Percentiles rank a stretch among this genome's conserved stretches.
phyloP scores from a whole-genome alignment of 1,139 yeast genomes.

The Protomyces lactucae-debilis region DNA sequence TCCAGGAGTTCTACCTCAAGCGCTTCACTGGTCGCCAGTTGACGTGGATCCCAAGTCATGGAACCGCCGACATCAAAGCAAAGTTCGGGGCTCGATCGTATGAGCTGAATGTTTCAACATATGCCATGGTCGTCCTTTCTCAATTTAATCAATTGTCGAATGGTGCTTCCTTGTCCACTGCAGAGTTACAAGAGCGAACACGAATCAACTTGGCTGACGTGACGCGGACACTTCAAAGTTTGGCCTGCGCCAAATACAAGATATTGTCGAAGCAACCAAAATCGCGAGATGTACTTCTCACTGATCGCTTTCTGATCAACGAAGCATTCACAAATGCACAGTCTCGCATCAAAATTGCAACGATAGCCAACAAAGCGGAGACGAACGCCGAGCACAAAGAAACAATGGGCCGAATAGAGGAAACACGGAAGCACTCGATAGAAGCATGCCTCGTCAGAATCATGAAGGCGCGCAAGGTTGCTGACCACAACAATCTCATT shows the following conservation, averaged over 20 bases:
- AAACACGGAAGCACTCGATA: slow-evolving; percentile 54
- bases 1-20: slow-evolving; percentile 52
- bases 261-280: slow-evolving; percentile 67
- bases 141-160: slow-evolving; percentile 59
- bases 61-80: slow-evolving; percentile 47
- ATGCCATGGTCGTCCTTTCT: slow-evolving; percentile 70
- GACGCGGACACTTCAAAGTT: slow-evolving; percentile 71
- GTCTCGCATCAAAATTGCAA: slow-evolving; percentile 68
- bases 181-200: slow-evolving; percentile 62
- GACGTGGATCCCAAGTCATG: slow-evolving; percentile 80
- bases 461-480: slow-evolving; percentile 67
- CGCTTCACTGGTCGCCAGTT: slow-evolving; percentile 69
- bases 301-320: slow-evolving; percentile 67
- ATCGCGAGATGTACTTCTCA: slow-evolving; percentile 56
- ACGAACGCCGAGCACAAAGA: slow-evolving; percentile 44
- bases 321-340: slow-evolving; percentile 66
- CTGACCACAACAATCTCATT: slow-evolving; percentile 61
- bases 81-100: slow-evolving; percentile 65
- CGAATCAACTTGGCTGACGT: slow-evolving; percentile 69
- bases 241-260: slow-evolving; percentile 78
- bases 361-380: slow-evolving; percentile 52
- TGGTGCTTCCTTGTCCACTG: slow-evolving; percentile 52
- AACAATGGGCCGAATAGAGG: slow-evolving; percentile 45
- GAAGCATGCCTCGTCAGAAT: slow-evolving; percentile 88
- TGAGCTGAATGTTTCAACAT: slow-evolving; percentile 74